Evolutionary conservation across 2,329 filamentous ascomycete species (phyloP).

Genomic region (Setomelanomma holmii): DNA sequence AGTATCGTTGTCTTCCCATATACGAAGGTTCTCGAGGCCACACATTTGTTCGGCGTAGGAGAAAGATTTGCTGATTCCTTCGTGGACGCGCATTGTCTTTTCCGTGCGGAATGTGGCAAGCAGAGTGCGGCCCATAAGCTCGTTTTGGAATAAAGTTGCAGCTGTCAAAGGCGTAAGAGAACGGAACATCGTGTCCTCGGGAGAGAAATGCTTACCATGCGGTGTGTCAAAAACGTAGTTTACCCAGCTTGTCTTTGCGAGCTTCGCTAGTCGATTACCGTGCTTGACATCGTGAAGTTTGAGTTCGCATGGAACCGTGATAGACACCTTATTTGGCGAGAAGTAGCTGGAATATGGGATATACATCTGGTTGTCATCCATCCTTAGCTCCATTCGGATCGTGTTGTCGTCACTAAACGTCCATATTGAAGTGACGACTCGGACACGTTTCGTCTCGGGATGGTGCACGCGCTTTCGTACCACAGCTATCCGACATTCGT

Average conservation of each 20-base stretch:
- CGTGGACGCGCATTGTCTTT: slow-evolving; percentile 55
- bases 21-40: slow-evolving; percentile 55
- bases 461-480: slow-evolving; percentile 53
- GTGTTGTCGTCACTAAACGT: slow-evolving; percentile 52
- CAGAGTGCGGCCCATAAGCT: slow-evolving; percentile 54
- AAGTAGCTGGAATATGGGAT: slow-evolving; percentile 57
- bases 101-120: slow-evolving; percentile 52
- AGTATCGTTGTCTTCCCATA: slow-evolving; percentile 55
- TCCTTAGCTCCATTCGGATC: slow-evolving; percentile 52
- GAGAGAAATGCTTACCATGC: slow-evolving; percentile 25
- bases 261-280: slow-evolving; percentile 41
- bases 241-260: slow-evolving; percentile 53
- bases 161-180: slow-evolving; percentile 20
- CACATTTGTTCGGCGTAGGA: slow-evolving; percentile 58
- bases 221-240: slow-evolving; percentile 53
- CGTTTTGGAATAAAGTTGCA: slow-evolving; percentile 54
- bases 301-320: slow-evolving; percentile 49
- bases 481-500: slow-evolving; percentile 51
- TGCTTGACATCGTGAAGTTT: slow-evolving; percentile 50
- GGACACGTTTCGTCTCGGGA: slow-evolving; percentile 40
- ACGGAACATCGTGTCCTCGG: neutral
- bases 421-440: slow-evolving; percentile 55
- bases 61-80: slow-evolving; percentile 51
- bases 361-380: slow-evolving; percentile 50
- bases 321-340: slow-evolving; percentile 52